Conservation (phyloP, 2,329 filamentous ascomycete species). For the Botryosphaeria dothidea region DNA sequence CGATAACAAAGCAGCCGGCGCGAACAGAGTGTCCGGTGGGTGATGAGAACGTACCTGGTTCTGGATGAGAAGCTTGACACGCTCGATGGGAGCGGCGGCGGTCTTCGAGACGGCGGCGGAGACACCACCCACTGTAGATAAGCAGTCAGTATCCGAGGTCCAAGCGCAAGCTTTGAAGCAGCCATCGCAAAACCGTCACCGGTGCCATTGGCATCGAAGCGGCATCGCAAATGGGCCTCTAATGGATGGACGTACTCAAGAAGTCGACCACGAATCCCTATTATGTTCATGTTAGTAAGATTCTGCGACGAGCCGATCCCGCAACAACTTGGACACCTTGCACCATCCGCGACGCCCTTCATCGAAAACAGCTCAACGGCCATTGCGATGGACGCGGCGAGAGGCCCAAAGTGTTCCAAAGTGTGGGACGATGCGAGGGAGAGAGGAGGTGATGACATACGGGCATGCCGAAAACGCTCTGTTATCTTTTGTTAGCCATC, state of each 20-base stretch:
- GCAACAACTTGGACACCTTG: conserved; percentile 30
- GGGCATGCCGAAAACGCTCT: conserved; percentile 55
- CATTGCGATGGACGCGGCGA: neutral
- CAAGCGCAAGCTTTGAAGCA: neutral
- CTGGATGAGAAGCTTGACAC: conserved; percentile 99
- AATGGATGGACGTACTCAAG: conserved; percentile 75
- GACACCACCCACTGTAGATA: conserved; percentile 90
- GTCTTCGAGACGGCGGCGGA: conserved; percentile 99
- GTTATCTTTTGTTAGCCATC: conserved; percentile 11
- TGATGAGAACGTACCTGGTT: conserved; percentile 79
- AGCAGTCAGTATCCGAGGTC: conserved; percentile 42
- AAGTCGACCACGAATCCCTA: conserved; percentile 97
- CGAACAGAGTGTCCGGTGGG: neutral
- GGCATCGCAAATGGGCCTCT: neutral
- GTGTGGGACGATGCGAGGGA: conserved; percentile 20
- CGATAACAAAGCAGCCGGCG: neutral
- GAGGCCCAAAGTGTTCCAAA: neutral
- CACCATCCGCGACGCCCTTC: conserved; percentile 24
- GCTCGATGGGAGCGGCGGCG: conserved; percentile 98
- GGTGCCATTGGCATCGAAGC: conserved; percentile 28
- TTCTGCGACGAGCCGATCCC: conserved; percentile 9
- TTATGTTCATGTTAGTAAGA: conserved; percentile 24
- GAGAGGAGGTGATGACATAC: conserved; percentile 30
- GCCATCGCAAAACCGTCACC: conserved; percentile 5
- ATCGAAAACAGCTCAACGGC: conserved; percentile 7